Evolutionary conservation across 208 protist genomes (phyloP), one percentile per base, ranked within the genome.

Genomic region (Trypanosomatidae sp.): DNA sequence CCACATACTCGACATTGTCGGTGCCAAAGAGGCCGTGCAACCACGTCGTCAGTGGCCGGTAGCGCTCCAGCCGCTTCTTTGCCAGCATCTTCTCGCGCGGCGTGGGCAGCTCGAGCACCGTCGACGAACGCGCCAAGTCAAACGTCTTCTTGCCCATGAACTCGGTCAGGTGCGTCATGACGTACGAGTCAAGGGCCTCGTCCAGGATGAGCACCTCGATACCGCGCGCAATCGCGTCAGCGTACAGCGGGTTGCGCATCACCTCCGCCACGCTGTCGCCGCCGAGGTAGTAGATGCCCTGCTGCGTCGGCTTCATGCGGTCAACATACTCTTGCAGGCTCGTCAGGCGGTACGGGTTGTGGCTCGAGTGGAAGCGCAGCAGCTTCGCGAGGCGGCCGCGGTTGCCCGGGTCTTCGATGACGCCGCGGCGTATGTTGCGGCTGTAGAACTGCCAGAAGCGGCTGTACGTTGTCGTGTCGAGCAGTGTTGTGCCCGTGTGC

Each of bases 151-250:
- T 97, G 16, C 71, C 88, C 0, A 93, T 79, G 64, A 95, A 98
- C 52, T 99, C 96, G 18, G 67, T 71, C 7, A 98, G 38, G 42
- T 95, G 75, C 42, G 58, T 56, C 11, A 98, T 61, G 13, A 93
- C 62, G 58, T 99, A 99, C 75, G 99, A 97, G 64, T 99, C 98
- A 39, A 99, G 95, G 16, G 97, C 78, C 18, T 99, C 97, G 15
- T 70, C 90, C 82, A 99, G 89, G 55, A 72, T 95, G 11, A 97
- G 46, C n/a, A 97, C 90, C 61, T 97, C 90, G 4, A 95, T 50
- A 33, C 63, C 84, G 48, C 82, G 86, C 32, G 60, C 44, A 32
- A 71, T 10, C 13, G 88, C 80, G 42, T 95, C 84, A 66, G 94
- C 63, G 20, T 95, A 47, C 24, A 95, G 28, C 1, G 94, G 89